phyloP scores from a whole-genome alignment of 2,329 filamentous ascomycete genomes.

The Pestalotiopsis fici region DNA sequence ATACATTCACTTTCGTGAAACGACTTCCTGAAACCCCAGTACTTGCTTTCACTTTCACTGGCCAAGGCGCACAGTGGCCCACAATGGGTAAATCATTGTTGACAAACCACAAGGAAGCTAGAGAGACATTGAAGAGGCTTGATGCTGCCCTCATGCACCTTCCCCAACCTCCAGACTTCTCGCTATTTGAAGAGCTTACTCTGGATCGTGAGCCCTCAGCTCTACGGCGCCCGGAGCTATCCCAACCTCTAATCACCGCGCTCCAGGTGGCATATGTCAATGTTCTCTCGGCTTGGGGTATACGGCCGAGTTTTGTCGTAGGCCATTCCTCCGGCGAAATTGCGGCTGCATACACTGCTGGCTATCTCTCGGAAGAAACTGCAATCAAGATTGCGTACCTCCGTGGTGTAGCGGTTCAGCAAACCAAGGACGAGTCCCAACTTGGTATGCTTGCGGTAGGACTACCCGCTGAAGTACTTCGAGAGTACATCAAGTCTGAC shows the following conservation, averaged over 20 bases:
- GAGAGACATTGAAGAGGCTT: not conserved
- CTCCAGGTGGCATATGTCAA: constrained; percentile 10
- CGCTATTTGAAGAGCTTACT: not conserved
- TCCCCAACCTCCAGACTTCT: not conserved
- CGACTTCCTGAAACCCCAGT: not conserved
- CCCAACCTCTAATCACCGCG: constrained; percentile 11
- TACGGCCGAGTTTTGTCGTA: not conserved
- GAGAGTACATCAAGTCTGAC: not conserved
- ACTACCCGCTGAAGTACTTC: not conserved
- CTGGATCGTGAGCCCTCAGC: not conserved
- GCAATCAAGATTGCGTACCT: constrained; percentile 3
- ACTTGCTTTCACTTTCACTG: not conserved
- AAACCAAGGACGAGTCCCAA: not conserved
- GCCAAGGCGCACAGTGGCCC: constrained; percentile 2
- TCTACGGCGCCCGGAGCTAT: not conserved
- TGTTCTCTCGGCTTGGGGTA: constrained; percentile 1
- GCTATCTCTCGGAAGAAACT: not conserved
- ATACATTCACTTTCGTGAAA: not conserved
- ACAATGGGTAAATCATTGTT: not conserved
- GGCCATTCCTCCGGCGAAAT: constrained; percentile 16
- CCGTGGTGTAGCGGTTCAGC: not conserved
- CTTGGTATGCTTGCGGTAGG: constrained; percentile 1
- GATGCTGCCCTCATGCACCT: not conserved
- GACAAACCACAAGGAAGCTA: not conserved
- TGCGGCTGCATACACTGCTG: constrained; percentile 12